Conservation (phyloP, 805 yeast species). For the Hemisphaericaspora nanyangensis region DNA sequence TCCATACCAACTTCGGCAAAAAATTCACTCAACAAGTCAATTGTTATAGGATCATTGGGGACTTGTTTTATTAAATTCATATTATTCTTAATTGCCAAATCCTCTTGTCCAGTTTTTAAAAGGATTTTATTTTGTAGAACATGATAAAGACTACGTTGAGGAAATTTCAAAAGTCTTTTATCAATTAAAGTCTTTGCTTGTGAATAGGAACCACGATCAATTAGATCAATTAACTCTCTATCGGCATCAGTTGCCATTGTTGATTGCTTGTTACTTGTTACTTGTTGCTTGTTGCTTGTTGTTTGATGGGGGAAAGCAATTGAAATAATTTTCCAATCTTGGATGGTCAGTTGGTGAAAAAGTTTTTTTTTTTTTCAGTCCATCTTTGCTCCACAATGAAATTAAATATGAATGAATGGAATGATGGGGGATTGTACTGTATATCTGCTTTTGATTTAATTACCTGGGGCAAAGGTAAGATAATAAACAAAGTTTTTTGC, state of each 20-base stretch:
- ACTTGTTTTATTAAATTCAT: conserved; percentile 25
- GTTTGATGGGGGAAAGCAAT: too few species aligned
- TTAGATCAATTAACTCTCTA: conserved; percentile 35
- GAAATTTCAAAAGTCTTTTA: conserved; percentile 49
- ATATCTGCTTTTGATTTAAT: too few species aligned
- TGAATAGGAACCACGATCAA: conserved; percentile 50
- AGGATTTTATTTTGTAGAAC: conserved; percentile 40
- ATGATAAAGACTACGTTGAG: conserved; percentile 52
- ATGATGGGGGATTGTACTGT: too few species aligned
- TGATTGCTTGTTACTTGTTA: too few species aligned
- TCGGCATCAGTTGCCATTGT: conserved; percentile 19
- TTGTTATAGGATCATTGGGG: conserved; percentile 55
- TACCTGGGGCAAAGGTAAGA: too few species aligned
- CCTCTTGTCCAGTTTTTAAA: conserved; percentile 27
- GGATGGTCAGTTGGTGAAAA: too few species aligned
- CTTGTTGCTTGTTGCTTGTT: too few species aligned
- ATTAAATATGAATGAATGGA: too few species aligned
- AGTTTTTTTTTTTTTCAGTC: background rate
- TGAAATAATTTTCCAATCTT: too few species aligned
- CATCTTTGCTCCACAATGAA: too few species aligned
- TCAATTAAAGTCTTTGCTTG: conserved; percentile 49
- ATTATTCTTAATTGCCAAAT: conserved; percentile 30
- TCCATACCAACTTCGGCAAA: conserved; percentile 34
- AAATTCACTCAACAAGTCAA: conserved; percentile 45
- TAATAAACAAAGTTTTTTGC: too few species aligned